phyloP scores from a whole-genome alignment of 768 basidiomycete genomes.

The Leccinum disarticulatum region DNA sequence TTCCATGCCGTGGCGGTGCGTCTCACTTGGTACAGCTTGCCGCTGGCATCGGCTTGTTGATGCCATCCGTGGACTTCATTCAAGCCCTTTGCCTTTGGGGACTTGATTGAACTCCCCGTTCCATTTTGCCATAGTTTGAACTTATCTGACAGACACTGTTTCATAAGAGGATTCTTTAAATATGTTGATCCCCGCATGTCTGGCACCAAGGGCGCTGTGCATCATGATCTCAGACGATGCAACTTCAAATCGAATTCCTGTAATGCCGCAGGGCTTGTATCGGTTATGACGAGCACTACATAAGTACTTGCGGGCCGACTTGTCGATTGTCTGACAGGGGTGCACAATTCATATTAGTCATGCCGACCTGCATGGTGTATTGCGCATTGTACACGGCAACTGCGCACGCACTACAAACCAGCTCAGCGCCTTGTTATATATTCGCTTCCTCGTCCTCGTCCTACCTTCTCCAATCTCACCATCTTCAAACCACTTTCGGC shows the following conservation, averaged over 20 bases:
- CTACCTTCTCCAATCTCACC: neutral
- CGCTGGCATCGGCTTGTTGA: neutral
- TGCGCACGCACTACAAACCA: neutral
- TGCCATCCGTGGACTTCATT: neutral
- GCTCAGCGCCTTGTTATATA: neutral
- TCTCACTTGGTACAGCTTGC: neutral
- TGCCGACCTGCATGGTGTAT: neutral
- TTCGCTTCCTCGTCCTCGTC: neutral
- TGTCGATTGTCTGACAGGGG: neutral
- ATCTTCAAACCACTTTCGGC: neutral
- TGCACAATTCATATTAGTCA: slow-evolving; percentile 7
- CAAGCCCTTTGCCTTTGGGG: neutral
- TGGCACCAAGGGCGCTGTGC: neutral
- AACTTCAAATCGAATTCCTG: neutral
- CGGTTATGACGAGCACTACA: neutral
- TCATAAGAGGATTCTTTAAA: neutral
- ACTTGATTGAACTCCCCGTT: neutral
- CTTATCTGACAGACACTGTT: neutral
- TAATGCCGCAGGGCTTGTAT: neutral
- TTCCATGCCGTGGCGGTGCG: neutral
- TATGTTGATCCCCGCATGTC: neutral
- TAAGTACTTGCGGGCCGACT: no score
- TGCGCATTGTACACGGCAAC: slow-evolving; percentile 8
- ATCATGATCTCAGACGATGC: neutral
- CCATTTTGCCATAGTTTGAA: neutral